Conservation (phyloP, 2,329 filamentous ascomycete genomes). For the Sclerotinia subarctica region DNA sequence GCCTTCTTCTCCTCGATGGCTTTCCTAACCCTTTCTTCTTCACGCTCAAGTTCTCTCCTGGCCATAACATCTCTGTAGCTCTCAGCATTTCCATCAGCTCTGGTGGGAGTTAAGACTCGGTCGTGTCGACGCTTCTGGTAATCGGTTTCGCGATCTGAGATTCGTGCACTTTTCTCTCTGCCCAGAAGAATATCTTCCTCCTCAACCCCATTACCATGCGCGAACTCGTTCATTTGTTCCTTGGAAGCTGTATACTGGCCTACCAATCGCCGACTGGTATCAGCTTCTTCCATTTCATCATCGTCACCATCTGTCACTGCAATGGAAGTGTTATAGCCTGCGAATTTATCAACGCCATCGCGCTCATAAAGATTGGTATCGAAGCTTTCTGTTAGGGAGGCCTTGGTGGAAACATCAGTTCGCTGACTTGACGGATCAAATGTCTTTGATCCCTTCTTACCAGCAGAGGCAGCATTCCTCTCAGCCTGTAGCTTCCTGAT, state of each 20-base stretch:
- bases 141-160: slow-evolving; percentile 89
- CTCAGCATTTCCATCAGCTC: slow-evolving; percentile 76
- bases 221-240: slow-evolving; percentile 91
- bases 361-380: slow-evolving; percentile 85
- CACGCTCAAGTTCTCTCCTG: slow-evolving; percentile 81
- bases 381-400: slow-evolving; percentile 83
- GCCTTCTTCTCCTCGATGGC: slow-evolving; percentile 70
- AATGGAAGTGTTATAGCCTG: slow-evolving; percentile 88
- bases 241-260: slow-evolving; percentile 95
- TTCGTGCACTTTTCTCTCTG: slow-evolving; percentile 84
- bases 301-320: slow-evolving; percentile 75
- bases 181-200: slow-evolving; percentile 87
- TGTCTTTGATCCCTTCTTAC: slow-evolving; percentile 77
- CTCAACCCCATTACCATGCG: slow-evolving; percentile 78
- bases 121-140: slow-evolving; percentile 96
- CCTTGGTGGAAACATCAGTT: slow-evolving; percentile 81
- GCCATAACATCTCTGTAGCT: slow-evolving; percentile 92
- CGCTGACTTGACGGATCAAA: slow-evolving; percentile 78
- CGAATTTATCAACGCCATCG: slow-evolving; percentile 74
- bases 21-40: slow-evolving; percentile 82
- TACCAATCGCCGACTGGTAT: slow-evolving; percentile 73
- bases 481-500: slow-evolving; percentile 87
- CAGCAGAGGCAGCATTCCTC: slow-evolving; percentile 76
- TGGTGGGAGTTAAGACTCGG: slow-evolving; percentile 79
- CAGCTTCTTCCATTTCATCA: slow-evolving; percentile 71